These are phyloP conservation scores for Calonectria pseudoreteaudii DNA, from an alignment of 2,329 filamentous ascomycete genomes.

Conservation along the genomic window DNA sequence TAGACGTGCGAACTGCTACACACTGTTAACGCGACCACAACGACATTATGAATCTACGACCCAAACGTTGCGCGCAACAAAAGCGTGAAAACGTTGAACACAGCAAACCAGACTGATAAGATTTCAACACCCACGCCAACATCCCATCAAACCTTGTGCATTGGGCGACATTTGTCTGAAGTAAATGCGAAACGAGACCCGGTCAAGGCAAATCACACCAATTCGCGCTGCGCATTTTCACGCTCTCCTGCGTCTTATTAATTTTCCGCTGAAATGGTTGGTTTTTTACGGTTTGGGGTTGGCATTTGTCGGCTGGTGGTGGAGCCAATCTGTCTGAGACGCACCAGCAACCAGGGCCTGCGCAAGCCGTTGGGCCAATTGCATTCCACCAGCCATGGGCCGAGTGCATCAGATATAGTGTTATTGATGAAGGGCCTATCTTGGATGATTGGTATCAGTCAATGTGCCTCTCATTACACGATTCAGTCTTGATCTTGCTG, in stretches of 20 bases:
- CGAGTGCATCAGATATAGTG: conserved; percentile 13
- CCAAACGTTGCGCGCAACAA: background rate
- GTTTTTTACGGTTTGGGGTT: conserved; percentile 8
- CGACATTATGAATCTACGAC: conserved; percentile 36
- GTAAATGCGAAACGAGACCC: background rate
- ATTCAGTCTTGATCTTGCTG: background rate
- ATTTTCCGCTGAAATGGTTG: background rate
- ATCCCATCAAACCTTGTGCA: background rate
- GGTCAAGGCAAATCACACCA: conserved; percentile 5
- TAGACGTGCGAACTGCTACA: conserved; percentile 3
- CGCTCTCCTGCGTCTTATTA: background rate
- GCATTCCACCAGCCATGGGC: background rate
- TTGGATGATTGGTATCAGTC: background rate
- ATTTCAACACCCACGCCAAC: background rate
- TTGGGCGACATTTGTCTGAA: background rate
- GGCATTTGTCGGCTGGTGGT: conserved; percentile 11
- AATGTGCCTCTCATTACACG: background rate
- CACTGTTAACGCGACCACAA: conserved; percentile 19
- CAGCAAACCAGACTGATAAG: background rate
- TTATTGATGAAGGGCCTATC: background rate
- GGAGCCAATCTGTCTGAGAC: conserved; percentile 16
- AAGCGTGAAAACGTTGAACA: background rate
- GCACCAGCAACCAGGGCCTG: conserved; percentile 11
- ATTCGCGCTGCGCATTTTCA: background rate
- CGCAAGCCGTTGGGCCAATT: conserved; percentile 9